Evolutionary conservation across 2,329 filamentous ascomycete genomes (phyloP).

Genomic region (Grosmannia penicillata): DNA sequence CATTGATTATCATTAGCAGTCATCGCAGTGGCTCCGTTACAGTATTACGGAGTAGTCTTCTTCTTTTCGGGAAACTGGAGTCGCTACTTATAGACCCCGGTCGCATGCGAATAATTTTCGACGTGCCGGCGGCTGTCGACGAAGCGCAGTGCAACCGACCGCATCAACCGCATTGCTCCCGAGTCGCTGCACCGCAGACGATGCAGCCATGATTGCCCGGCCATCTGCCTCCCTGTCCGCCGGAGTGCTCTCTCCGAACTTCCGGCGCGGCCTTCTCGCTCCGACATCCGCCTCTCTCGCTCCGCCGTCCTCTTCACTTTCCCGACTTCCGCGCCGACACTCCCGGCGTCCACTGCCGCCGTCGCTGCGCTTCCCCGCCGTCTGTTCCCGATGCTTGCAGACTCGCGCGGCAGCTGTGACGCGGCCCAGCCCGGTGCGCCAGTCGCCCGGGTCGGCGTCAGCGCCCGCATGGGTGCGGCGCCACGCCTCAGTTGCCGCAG

Average conservation of each 20-base stretch:
- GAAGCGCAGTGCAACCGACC: too few relatives aligned
- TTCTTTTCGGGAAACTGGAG: too few relatives aligned
- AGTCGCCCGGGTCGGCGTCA: neutral
- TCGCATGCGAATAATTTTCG: too few relatives aligned
- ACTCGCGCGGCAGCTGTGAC: neutral
- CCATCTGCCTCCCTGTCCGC: neutral
- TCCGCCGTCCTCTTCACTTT: neutral
- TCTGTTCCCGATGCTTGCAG: conserved; percentile 8
- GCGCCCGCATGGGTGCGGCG: neutral
- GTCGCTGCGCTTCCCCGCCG: neutral
- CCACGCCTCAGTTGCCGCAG: conserved; percentile 8
- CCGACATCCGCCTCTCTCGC: conserved; percentile 1
- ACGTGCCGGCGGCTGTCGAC: too few relatives aligned
- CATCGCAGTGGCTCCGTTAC: too few relatives aligned
- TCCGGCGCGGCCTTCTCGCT: too few relatives aligned
- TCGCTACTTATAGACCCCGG: too few relatives aligned
- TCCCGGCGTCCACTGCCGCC: conserved; percentile 1
- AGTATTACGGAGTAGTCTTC: too few relatives aligned
- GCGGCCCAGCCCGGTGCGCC: neutral
- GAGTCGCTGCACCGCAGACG: too few relatives aligned
- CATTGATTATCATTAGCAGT: too few relatives aligned
- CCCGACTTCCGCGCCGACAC: neutral
- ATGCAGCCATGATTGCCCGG: neutral
- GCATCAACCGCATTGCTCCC: too few relatives aligned
- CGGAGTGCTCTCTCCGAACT: neutral